phyloP scores from a whole-genome alignment of 2,329 filamentous ascomycete genomes.

The Trichoderma breve region DNA sequence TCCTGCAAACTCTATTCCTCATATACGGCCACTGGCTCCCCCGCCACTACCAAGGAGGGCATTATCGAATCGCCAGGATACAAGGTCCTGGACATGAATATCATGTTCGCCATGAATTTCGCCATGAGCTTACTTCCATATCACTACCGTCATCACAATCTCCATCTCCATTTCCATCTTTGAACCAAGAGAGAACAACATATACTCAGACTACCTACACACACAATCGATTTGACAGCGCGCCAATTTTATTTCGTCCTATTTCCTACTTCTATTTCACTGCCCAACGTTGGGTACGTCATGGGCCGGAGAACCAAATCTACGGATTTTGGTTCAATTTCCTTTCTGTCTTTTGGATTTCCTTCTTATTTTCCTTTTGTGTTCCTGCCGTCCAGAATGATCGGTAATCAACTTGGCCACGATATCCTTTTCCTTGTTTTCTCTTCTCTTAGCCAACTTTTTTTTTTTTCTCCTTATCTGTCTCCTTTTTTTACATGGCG shows the following conservation, averaged over 20 bases:
- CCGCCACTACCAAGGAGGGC: constrained; percentile 10
- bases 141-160: neutral
- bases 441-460: neutral
- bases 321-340: neutral
- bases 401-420: neutral
- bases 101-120: neutral
- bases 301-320: neutral
- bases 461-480: neutral
- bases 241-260: neutral
- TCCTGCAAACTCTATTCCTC: constrained; percentile 1
- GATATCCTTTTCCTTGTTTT: neutral
- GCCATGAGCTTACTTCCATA: neutral
- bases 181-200: neutral
- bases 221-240: neutral
- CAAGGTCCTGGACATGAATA: constrained; percentile 4
- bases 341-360: neutral
- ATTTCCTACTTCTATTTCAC: neutral
- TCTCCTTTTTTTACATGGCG: neutral
- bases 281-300: neutral
- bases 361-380: neutral
- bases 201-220: neutral
- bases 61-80: neutral
- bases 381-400: neutral
- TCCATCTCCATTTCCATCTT: neutral
- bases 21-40: neutral